Evolutionary conservation across 495 filamentous ascomycete genomes (phyloP), one percentile per base, ranked within the genome.

Genomic region (Cenococcum geophilum): DNA sequence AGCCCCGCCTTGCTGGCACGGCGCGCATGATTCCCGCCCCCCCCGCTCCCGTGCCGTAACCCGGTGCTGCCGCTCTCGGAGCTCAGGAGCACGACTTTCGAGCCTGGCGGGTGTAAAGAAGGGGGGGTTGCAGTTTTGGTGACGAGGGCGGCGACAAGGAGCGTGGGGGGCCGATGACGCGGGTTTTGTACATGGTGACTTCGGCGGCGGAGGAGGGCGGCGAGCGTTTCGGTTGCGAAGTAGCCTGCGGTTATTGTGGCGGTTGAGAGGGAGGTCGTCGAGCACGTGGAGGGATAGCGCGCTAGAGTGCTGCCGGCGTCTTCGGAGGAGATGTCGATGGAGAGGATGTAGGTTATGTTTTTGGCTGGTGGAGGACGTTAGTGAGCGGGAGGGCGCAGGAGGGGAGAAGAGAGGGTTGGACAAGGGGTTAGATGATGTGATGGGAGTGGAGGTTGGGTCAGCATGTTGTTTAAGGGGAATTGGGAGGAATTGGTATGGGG

Each of bases 11-110:
- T 89, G 72, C 80, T 84, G 0, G 80, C 87, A 78, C 89, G 87
- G 70, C 89, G 86, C 0, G 79, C 86, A 68, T 83, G 89, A 70
- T 88, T 88, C 0, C 86, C 87, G 6, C 86, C 86, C 0, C 86
- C 86, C 71, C 88, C 86, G 34, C 76, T 80, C 68, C 83, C 79
- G 68, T 88, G 84, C 5, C 86, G 79, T 14, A 90, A 71, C 4
- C 82, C 80, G 62, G 89, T 87, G 60, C 81, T 84, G 4, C 87
- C 87, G 16, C 80, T 79, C 75, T 90, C 87, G 34, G 80, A 85
- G 42, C 80, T 83, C 27, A 90, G 79, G 1, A 90, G 71, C 40
- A 89, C 76, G 36, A 90, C 71, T 65, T 88, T 87, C 45, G 81
- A 78, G 9, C 78, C 78, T 0, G n/a, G n/a, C n/a, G n/a, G n/a